Base-by-base conservation (phyloP, 768 basidiomycete genomes). In the Leccinum obscurum region DNA sequence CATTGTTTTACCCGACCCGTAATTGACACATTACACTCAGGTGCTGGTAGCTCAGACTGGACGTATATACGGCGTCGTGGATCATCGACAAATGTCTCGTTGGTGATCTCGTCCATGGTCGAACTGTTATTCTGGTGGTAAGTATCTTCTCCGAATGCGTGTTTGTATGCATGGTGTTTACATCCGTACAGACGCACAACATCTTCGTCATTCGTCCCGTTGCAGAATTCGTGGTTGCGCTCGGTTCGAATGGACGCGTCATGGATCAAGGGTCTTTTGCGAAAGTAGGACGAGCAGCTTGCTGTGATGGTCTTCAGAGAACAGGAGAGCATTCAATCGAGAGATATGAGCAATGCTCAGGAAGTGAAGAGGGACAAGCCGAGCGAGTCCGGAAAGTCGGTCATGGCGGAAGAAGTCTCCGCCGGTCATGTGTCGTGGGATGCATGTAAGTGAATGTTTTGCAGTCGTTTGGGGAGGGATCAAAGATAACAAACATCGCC, bases 61-160 rank as follows among this genome's bases (percentile, higher is more conserved):
- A 57, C 15, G 37, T 57, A 15, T 37, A 57, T 28, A 57, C 52
- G 9, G 37, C 28, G 6, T 57, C 56, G 28, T 57, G 56, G 56
- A 57, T 57, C 4, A 37, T 57, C 35, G 28, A 57, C 14, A 57
- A 54, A 20, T 57, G 52, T 17, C 24, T 57, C 2, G 26, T n/a
- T 3, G 52, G 56, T 2, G 37, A 57, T 30, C 35, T 54, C 35
- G 35, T 41, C 5, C 56, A 39, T 41, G 52, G 56, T 41, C 28
- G 56, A 11, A 57, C 37, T 20, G 35, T 57, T 37, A 57, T 57
- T 41, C n/a, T 57, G n/a, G 56, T 57, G 56, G 56, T 30, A 14
- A 54, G 35, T 37, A 34, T 15, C n/a, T 13, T 4, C 37, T 22
- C 7, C 14, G 6, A n/a, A 4, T 44, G 10, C 10, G n/a, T 20